Evolutionary conservation across 2,329 filamentous ascomycete genomes (phyloP).

Genomic region (Aureobasidium sp.): DNA sequence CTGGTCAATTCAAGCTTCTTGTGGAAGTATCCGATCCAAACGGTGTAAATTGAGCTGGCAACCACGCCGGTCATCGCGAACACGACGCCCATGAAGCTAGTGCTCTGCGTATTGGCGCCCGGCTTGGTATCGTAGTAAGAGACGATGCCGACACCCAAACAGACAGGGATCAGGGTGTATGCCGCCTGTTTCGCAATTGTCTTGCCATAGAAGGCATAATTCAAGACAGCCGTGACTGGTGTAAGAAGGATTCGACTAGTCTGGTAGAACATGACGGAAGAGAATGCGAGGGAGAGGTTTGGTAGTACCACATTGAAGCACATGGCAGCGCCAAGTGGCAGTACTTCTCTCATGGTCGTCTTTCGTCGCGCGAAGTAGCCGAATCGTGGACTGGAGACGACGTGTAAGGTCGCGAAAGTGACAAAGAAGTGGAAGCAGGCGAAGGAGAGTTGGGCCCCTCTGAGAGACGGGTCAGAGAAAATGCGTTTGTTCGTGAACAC

Average conservation of each 20-base stretch:
- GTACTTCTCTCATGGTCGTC: slow-evolving; percentile 49
- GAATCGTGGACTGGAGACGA: slow-evolving; percentile 52
- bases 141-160: slow-evolving; percentile 58
- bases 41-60: slow-evolving; percentile 60
- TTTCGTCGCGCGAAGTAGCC: slow-evolving; percentile 54
- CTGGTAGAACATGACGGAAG: slow-evolving; percentile 63
- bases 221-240: slow-evolving; percentile 58
- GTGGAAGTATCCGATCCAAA: slow-evolving; percentile 62
- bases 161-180: slow-evolving; percentile 52
- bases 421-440: slow-evolving; percentile 63
- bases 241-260: slow-evolving; percentile 61
- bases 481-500: slow-evolving; percentile 16
- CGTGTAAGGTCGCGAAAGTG: slow-evolving; percentile 56
- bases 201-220: slow-evolving; percentile 54
- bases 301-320: slow-evolving; percentile 62
- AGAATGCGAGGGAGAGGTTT: slow-evolving; percentile 61
- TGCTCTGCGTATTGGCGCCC: slow-evolving; percentile 43
- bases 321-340: slow-evolving; percentile 60
- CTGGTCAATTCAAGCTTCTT: slow-evolving; percentile 59
- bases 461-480: slow-evolving; percentile 11
- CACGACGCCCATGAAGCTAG: slow-evolving; percentile 52
- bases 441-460: slow-evolving; percentile 42
- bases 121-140: slow-evolving; percentile 59
- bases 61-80: slow-evolving; percentile 60
- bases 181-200: slow-evolving; percentile 50